A percentile compares a stretch with the other conserved stretches of the same genome.
Conservation (phyloP, 1,139 yeast species). For the Ogataea hybrid region DNA sequence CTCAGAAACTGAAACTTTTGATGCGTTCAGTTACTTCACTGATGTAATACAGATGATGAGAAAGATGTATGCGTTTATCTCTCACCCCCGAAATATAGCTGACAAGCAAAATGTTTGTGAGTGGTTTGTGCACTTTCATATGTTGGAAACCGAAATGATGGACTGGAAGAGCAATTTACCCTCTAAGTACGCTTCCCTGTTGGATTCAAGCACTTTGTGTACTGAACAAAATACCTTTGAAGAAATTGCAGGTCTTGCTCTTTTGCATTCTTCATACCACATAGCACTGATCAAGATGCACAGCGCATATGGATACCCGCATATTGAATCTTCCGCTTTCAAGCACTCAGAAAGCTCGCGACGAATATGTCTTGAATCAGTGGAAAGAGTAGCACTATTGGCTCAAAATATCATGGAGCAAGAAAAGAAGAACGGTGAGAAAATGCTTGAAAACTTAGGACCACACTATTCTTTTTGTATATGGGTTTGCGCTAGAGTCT, state of each 20-base stretch:
- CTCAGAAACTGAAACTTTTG: conserved; percentile 8
- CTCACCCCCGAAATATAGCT: conserved; percentile 21
- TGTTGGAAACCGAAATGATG: conserved; percentile 17
- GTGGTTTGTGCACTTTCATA: conserved; percentile 16
- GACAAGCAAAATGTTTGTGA: conserved; percentile 17
- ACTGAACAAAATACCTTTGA: neutral
- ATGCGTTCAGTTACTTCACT: conserved; percentile 24
- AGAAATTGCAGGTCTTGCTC: conserved; percentile 9
- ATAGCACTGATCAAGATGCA: conserved; percentile 23
- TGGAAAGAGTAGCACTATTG: conserved; percentile 7
- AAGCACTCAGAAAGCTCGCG: conserved; percentile 18
- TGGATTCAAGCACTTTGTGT: conserved; percentile 11
- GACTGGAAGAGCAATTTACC: conserved; percentile 20
- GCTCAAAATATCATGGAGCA: conserved; percentile 8
- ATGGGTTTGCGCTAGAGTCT: conserved; percentile 36
- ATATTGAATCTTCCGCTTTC: conserved; percentile 20
- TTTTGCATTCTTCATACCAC: conserved; percentile 22
- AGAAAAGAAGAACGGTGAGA: conserved; percentile 3
- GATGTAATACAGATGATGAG: conserved; percentile 23
- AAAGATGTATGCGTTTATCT: conserved; percentile 22
- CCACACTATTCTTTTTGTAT: conserved; percentile 36
- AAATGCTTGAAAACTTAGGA: conserved; percentile 25
- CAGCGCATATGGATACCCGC: conserved; percentile 24
- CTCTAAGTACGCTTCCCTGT: conserved; percentile 10
- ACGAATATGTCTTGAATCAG: conserved; percentile 12